phyloP scores from a whole-genome alignment of 2,329 filamentous ascomycete genomes.

The Colletotrichum sp. region DNA sequence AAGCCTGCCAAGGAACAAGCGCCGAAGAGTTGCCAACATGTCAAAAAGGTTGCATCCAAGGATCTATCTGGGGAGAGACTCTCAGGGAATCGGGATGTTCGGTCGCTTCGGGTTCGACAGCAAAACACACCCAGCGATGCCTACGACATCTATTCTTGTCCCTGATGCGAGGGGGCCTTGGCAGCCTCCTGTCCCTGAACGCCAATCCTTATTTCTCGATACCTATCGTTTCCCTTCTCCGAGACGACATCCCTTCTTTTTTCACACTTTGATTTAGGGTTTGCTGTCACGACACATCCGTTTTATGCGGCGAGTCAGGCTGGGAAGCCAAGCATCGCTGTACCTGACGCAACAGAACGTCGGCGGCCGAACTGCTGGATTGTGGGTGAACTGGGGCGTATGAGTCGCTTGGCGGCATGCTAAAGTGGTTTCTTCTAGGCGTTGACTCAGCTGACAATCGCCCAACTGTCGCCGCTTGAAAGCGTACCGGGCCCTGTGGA shows the following conservation, averaged over 20 bases:
- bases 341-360: not conserved
- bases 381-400: not conserved
- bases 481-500: not conserved
- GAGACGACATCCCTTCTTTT: not conserved
- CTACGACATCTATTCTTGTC: not conserved
- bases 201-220: not conserved
- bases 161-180: not conserved
- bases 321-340: not conserved
- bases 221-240: not conserved
- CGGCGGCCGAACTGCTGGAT: not conserved
- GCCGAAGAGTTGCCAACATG: not conserved
- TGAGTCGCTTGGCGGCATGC: not conserved
- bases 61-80: not conserved
- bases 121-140: not conserved
- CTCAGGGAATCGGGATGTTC: not conserved
- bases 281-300: constrained; percentile 16
- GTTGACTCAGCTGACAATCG: not conserved
- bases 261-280: constrained; percentile 11
- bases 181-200: not conserved
- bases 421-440: not conserved
- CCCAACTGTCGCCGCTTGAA: not conserved
- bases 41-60: not conserved
- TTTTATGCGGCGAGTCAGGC: constrained; percentile 14
- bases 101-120: not conserved
- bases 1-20: not conserved